Evolutionary conservation across 306 rosid genomes (phyloP).

Genomic region (Lagenaria siceraria): DNA sequence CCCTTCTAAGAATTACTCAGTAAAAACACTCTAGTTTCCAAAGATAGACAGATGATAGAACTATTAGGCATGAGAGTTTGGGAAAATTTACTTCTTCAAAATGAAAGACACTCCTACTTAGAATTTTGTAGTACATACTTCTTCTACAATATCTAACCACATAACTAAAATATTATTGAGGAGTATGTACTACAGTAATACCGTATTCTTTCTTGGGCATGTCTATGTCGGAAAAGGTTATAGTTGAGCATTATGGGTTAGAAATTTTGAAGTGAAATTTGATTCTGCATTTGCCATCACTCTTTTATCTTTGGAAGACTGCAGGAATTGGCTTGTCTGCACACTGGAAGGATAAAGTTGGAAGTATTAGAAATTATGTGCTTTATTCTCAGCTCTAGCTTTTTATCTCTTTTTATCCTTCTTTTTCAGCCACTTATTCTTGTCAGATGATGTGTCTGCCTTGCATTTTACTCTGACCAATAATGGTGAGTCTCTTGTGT

Average conservation of each 20-base stretch:
- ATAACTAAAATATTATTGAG: not conserved
- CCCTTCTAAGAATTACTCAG: not conserved
- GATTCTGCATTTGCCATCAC: not conserved
- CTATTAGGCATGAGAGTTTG: not conserved
- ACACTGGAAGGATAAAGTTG: not conserved
- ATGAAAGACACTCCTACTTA: not conserved
- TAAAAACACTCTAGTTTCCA: not conserved
- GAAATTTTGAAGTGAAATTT: not conserved
- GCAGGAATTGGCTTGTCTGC: not conserved
- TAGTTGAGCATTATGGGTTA: not conserved
- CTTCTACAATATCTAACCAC: not conserved
- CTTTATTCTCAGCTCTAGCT: not conserved
- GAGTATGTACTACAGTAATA: not conserved
- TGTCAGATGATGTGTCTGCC: not conserved
- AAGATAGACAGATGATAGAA: not conserved
- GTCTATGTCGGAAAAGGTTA: no score
- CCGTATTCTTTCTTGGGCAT: not conserved
- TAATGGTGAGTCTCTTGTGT: not conserved
- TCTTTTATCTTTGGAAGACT: not conserved
- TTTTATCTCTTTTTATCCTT: constrained; percentile 1
- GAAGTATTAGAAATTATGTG: not conserved
- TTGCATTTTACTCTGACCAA: not conserved
- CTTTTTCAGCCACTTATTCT: constrained; percentile 5
- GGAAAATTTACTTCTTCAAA: not conserved
- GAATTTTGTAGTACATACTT: not conserved